Base-by-base conservation (phyloP, 306 rosid genomes). In the Ziziphus jujuba region DNA sequence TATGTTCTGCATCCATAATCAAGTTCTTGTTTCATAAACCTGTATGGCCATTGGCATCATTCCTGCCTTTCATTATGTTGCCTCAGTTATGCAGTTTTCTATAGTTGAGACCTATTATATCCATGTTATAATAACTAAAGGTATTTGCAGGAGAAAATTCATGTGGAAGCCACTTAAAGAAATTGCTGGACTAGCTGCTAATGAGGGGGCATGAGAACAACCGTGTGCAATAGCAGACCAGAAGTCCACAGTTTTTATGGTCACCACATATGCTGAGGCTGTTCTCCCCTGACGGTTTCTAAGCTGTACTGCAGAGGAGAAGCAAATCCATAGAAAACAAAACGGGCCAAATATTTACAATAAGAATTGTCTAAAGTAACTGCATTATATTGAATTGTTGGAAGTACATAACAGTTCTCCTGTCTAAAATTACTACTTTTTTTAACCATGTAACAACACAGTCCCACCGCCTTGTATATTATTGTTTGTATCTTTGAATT, bases 111-210 rank as follows among this genome's bases (percentile, higher is more conserved):
- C 44, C 76, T 23, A n/a, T 23, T 22, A 16, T 23, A 6, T 22
- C 0, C 23, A 33, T 38, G 75, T 61, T 11, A n/a, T n/a, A 47
- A 38, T 56, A 43, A 56, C 71, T 47, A 20, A 9, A 22, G 36
- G 11, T 49, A 19, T 59, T 62, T 24, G 54, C 87, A 89, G 95
- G 97, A 84, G 98, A 71, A 87, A 90, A 77, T 84, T 89, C 72
- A 61, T 81, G 84, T 89, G 98, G 97, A 92, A 66, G 75, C 98
- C 97, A 54, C 88, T 92, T 31, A 87, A 76, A 69, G 98, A 92
- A 78, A 87, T 89, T 44, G 87, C 91, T 0, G 98, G 96, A 57
- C 83, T 87, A 82, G 69, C 84, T 9, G 67, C 74, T 0, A 62
- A 7, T 3, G 56, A 67, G 59, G 89, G 9, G 36, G 73, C 66